Percentiles rank a stretch among this genome's conserved stretches.
phyloP scores from a whole-genome alignment of 768 basidiomycete genomes.

The Suillus luteus region DNA sequence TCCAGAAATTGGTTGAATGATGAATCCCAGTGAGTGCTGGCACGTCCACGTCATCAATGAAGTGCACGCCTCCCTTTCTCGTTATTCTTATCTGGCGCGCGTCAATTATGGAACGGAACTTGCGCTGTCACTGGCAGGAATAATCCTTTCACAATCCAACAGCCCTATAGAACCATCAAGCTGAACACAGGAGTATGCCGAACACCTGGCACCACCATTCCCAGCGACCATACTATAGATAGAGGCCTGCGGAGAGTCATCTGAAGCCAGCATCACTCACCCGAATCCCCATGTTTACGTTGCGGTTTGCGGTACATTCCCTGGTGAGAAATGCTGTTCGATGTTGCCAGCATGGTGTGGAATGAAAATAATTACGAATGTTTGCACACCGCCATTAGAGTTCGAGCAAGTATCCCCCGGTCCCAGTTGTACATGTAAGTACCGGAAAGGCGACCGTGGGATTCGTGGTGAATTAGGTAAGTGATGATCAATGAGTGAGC shows the following conservation, averaged over 20 bases:
- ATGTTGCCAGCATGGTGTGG: background rate
- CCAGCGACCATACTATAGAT: background rate
- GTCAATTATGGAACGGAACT: background rate
- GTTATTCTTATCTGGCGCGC: background rate
- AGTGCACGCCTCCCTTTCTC: background rate
- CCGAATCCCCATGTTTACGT: background rate
- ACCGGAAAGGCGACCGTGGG: background rate
- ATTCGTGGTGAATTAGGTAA: background rate
- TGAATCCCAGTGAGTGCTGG: background rate
- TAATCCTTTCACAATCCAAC: background rate
- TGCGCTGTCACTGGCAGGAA: background rate
- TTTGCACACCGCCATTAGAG: background rate
- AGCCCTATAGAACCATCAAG: background rate
- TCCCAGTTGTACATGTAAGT: too few species aligned
- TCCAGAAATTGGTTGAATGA: background rate
- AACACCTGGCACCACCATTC: background rate
- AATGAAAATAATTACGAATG: background rate
- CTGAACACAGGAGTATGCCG: background rate
- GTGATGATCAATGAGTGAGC: background rate
- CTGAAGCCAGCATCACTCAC: background rate
- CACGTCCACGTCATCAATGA: background rate
- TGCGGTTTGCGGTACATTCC: background rate
- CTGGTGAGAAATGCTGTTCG: background rate
- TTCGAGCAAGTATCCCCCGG: too few species aligned
- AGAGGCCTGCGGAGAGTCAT: background rate